These are phyloP conservation scores for Daedalea quercina DNA, from an alignment of 768 basidiomycete genomes.

Conservation along the genomic window DNA sequence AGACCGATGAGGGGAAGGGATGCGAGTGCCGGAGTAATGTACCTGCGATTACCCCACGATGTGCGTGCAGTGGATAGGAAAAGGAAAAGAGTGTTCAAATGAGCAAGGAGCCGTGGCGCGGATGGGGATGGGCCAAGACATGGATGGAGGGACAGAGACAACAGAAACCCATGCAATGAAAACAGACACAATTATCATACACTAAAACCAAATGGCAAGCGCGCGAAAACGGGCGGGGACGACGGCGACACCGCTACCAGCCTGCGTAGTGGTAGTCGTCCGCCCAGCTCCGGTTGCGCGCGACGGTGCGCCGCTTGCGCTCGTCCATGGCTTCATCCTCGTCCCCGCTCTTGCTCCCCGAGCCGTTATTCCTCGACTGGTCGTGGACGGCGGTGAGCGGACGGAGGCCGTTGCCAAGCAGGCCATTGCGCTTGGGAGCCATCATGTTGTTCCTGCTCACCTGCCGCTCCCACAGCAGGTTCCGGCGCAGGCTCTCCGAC, in stretches of 20 bases:
- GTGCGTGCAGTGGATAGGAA: not conserved
- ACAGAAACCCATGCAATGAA: slow-evolving; percentile 4
- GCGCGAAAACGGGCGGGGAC: slow-evolving; percentile 1
- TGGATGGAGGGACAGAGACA: slow-evolving; percentile 1
- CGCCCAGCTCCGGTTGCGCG: slow-evolving; percentile 61
- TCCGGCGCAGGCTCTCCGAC: slow-evolving; percentile 75
- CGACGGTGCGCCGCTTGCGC: slow-evolving; percentile 36
- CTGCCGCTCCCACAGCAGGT: slow-evolving; percentile 77
- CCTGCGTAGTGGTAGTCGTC: slow-evolving; percentile 61
- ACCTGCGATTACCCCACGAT: not conserved
- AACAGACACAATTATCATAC: slow-evolving; percentile 9
- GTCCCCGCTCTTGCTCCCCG: slow-evolving; percentile 10
- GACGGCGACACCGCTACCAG: slow-evolving; percentile 37
- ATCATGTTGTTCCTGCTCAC: slow-evolving; percentile 47
- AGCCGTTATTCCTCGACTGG: slow-evolving; percentile 2
- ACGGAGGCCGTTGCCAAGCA: slow-evolving; percentile 25
- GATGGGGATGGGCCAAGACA: not conserved
- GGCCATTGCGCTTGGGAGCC: slow-evolving; percentile 22
- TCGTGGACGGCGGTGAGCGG: slow-evolving; percentile 26
- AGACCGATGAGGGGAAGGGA: not conserved
- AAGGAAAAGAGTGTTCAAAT: not conserved
- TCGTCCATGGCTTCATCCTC: slow-evolving; percentile 14
- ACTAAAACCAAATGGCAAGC: slow-evolving; percentile 4
- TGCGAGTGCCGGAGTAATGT: not conserved
- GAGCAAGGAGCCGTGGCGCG: not conserved